These are phyloP conservation scores for Phytophthora fragariae DNA, from an alignment of 352 stramenopile genomes.

Conservation along the genomic window DNA sequence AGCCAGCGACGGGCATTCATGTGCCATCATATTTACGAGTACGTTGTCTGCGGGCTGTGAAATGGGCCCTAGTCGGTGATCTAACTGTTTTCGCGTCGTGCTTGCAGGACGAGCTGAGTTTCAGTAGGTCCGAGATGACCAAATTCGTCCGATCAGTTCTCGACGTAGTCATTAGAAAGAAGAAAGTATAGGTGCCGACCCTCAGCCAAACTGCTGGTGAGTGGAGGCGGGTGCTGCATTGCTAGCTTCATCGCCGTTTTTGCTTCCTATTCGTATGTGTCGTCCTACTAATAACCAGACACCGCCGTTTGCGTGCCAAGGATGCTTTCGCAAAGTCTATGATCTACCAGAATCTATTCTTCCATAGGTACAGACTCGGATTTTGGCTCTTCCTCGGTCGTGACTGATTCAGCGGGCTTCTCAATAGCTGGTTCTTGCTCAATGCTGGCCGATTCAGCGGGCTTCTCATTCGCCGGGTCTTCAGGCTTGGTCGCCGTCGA, in stretches of 20 bases:
- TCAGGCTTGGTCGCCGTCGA: conserved; percentile 5
- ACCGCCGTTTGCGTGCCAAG: not conserved
- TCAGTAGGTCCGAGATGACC: conserved; percentile 82
- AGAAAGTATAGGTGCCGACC: conserved; percentile 42
- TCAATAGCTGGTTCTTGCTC: not conserved
- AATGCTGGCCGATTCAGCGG: not conserved
- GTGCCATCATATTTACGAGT: conserved; percentile 81
- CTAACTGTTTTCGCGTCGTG: conserved; percentile 1
- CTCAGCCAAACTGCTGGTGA: conserved; percentile 15
- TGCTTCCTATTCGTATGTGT: conserved; percentile 8
- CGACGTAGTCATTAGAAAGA: conserved; percentile 85
- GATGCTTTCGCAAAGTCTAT: conserved; percentile 15
- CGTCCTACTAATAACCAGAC: not conserved
- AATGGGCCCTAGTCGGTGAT: not conserved
- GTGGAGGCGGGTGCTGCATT: conserved; percentile 7
- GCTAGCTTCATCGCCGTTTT: conserved; percentile 7
- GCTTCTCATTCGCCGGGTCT: not conserved
- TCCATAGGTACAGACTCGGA: conserved; percentile 27
- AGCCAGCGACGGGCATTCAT: conserved; percentile 56
- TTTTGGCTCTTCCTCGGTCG: conserved; percentile 1
- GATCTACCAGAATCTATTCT: conserved; percentile 26
- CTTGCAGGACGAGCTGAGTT: conserved; percentile 78
- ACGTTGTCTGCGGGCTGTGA: conserved; percentile 16
- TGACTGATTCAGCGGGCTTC: not conserved
- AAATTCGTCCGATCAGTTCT: conserved; percentile 87